Conservation (phyloP, 2,329 filamentous ascomycete genomes). For the Chaetomium globosum region DNA sequence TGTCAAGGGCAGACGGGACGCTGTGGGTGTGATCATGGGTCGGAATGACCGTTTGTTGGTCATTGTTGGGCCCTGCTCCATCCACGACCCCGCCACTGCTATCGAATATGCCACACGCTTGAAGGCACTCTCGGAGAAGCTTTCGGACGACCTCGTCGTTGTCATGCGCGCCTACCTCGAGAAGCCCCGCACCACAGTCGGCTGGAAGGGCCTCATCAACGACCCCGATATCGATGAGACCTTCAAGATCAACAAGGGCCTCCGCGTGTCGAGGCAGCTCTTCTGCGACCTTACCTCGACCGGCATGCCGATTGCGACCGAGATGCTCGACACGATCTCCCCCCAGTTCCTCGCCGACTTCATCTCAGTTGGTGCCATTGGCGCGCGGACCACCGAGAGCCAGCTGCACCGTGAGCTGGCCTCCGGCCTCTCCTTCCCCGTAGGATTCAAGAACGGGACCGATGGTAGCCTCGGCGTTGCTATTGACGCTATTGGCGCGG, state of each 20-base stretch:
- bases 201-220: slow-evolving; percentile 99
- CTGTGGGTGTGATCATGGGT: slow-evolving; percentile 75
- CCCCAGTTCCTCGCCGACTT: slow-evolving; percentile 97
- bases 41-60: slow-evolving; percentile 86
- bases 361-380: slow-evolving; percentile 93
- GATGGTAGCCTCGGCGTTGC: slow-evolving; percentile 89
- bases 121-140: slow-evolving; percentile 74
- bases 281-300: slow-evolving; percentile 84
- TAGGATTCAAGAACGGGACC: slow-evolving; percentile 99
- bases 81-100: slow-evolving; percentile 88
- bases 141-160: slow-evolving; percentile 81
- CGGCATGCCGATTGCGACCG: slow-evolving; percentile 93
- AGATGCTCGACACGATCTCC: slow-evolving; percentile 99
- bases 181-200: slow-evolving; percentile 96
- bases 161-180: slow-evolving; percentile 99
- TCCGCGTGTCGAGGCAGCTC: slow-evolving; percentile 87
- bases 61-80: slow-evolving; percentile 92
- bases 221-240: slow-evolving; percentile 97
- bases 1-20: slow-evolving; percentile 68
- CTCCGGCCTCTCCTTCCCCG: slow-evolving; percentile 92
- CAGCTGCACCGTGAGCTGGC: slow-evolving; percentile 96
- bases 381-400: slow-evolving; percentile 92
- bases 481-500: slow-evolving; percentile 92
- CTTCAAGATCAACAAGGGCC: slow-evolving; percentile 98
- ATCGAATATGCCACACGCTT: slow-evolving; percentile 85